phyloP scores from a whole-genome alignment of 2,329 filamentous ascomycete genomes.

The Harringtonia aguacate region DNA sequence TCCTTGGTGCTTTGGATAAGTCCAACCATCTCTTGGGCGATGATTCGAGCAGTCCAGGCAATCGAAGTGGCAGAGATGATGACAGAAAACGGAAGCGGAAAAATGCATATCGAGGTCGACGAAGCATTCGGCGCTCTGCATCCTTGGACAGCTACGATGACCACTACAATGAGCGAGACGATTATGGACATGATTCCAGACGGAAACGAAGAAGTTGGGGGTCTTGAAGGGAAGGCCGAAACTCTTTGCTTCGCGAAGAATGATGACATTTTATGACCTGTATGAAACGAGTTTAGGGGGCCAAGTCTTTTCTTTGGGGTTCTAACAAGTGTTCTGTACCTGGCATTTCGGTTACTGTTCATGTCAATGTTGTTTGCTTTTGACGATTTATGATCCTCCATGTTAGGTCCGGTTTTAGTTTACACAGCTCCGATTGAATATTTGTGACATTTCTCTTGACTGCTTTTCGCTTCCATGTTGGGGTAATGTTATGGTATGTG shows the following conservation, averaged over 20 bases:
- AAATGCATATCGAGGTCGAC: neutral
- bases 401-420: too few species aligned
- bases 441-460: too few species aligned
- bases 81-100: slow-evolving; percentile 12
- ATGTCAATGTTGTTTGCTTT: too few species aligned
- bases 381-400: too few species aligned
- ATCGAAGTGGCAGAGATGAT: neutral
- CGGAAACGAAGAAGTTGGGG: slow-evolving; percentile 9
- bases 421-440: too few species aligned
- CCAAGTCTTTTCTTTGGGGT: too few species aligned
- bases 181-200: neutral
- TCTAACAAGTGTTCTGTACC: too few species aligned
- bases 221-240: neutral
- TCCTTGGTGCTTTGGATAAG: slow-evolving; percentile 12
- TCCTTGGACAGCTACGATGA: slow-evolving; percentile 1
- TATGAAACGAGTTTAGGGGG: too few species aligned
- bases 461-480: neutral
- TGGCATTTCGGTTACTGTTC: too few species aligned
- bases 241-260: neutral
- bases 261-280: neutral
- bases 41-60: neutral
- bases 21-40: slow-evolving; percentile 7
- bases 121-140: neutral
- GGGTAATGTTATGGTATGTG: neutral
- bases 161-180: neutral